phyloP scores from a whole-genome alignment of 345 rosid genomes.

The Linum lewisii region DNA sequence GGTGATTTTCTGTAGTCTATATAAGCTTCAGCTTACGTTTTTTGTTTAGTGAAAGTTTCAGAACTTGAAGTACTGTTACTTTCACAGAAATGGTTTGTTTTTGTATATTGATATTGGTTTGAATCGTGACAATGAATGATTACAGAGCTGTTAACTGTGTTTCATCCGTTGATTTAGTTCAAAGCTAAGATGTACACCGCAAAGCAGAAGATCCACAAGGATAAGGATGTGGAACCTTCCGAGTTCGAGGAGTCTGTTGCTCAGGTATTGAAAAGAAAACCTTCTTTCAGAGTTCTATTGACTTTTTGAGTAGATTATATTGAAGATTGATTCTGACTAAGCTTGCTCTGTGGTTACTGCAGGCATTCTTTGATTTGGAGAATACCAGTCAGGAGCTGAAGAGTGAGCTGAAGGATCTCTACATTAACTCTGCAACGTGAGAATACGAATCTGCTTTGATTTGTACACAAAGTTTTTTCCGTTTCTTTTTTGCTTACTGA shows the following conservation, averaged over 20 bases:
- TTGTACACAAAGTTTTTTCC: not conserved
- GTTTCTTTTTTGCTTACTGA: not conserved
- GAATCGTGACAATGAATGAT: no score
- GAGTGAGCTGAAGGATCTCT: conserved; percentile 76
- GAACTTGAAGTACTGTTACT: no score
- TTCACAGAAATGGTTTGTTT: no score
- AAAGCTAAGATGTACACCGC: conserved; percentile 61
- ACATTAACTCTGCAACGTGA: conserved; percentile 66
- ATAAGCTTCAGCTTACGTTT: no score
- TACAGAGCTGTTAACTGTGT: not conserved
- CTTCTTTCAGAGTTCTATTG: not conserved
- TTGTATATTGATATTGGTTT: no score
- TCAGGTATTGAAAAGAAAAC: conserved; percentile 33
- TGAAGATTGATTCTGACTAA: not conserved
- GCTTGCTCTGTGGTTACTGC: not conserved
- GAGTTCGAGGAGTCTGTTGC: conserved; percentile 83
- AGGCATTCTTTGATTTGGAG: conserved; percentile 81
- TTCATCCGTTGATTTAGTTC: conserved; percentile 15
- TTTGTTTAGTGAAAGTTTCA: no score
- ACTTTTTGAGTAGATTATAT: not conserved
- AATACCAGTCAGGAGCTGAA: conserved; percentile 75
- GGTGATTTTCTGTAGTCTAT: no score
- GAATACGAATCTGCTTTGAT: conserved; percentile 7
- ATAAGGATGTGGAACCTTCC: conserved; percentile 73
- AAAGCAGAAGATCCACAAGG: conserved; percentile 74